Evolutionary conservation across 345 rosid genomes (phyloP), one percentile per base, ranked within the genome.

Genomic region (Iberis pinnata): DNA sequence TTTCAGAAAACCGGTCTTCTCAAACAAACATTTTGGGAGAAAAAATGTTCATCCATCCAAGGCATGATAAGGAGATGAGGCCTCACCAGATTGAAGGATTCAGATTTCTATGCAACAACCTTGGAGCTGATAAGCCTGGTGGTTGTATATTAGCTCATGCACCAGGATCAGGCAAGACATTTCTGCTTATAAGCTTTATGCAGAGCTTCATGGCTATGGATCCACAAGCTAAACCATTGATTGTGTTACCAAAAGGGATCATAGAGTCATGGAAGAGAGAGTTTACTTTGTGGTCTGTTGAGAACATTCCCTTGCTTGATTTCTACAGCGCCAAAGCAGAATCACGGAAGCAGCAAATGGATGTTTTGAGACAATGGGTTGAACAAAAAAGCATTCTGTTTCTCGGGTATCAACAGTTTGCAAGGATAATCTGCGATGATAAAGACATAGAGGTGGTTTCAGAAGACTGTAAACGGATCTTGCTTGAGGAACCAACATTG

Each of bases 101-200:
- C 54, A 77, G 69, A 16, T 88, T 90, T 66, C 79, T 90, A 12
- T 66, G 85, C 43, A 78, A 76, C 58, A 90, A 90, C 52, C 68
- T 90, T 46, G 84, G 74, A 35, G 38, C 75, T 2, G 88, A 90
- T 35, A 70, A 76, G 32, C 96, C 98, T 6, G 86, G 93, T 19
- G 98, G 96, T 29, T 88, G 96, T 70, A 84, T 90, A 58, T 44
- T 90, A 73, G 98, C 98, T 35, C 95, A 90, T 76, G 93, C 96
- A 9, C 98, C 96, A 8, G 98, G 98, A 31, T 90, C 98, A 8
- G 98, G 96, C 22, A 88, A 90, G 70, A 88, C 98, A 7, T 90
- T 90, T 44, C 81, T 90, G 74, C 77, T 88, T 12, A 88, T 92
- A 25, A 88, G 96, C 64, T 88, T 88, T 62, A 64, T 92, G 72